Conservation (phyloP, 768 basidiomycete species). For the Boletus subparvulus region DNA sequence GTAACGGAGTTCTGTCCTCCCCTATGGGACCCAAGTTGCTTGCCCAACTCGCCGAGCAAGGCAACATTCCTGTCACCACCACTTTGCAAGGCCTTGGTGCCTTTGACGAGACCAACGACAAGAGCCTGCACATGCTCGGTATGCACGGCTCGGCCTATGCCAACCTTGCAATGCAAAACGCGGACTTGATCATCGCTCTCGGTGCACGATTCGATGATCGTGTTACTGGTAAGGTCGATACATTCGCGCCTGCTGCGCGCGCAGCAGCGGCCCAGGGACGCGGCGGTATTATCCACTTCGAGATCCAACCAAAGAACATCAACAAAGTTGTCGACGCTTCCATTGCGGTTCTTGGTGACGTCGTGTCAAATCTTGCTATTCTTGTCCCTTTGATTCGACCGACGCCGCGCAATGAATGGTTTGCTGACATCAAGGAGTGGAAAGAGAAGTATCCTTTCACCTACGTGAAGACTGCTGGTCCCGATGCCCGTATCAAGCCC, state of each 20-base stretch:
- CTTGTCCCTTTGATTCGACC: slow-evolving; percentile 78
- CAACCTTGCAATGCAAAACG: slow-evolving; percentile 96
- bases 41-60: slow-evolving; percentile 70
- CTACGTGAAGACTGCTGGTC: slow-evolving; percentile 57
- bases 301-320: slow-evolving; percentile 97
- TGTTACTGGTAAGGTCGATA: slow-evolving; percentile 86
- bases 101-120: slow-evolving; percentile 87
- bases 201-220: slow-evolving; percentile 98
- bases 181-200: slow-evolving; percentile 96
- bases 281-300: slow-evolving; percentile 99
- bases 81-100: slow-evolving; percentile 95
- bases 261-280: slow-evolving; percentile 82
- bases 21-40: slow-evolving; percentile 82
- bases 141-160: slow-evolving; percentile 99
- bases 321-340: slow-evolving; percentile 98
- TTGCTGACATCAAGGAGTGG: slow-evolving; percentile 78
- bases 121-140: slow-evolving; percentile 94
- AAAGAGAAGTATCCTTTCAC: slow-evolving; percentile 91
- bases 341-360: slow-evolving; percentile 93
- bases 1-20: slow-evolving; percentile 83
- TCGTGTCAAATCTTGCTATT: slow-evolving; percentile 74
- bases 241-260: slow-evolving; percentile 88
- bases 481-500: slow-evolving; percentile 81
- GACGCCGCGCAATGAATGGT: slow-evolving; percentile 75
- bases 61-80: slow-evolving; percentile 96